Evolutionary conservation across 305 asterid species (phyloP).

Genomic region (Salvia sclarea): DNA sequence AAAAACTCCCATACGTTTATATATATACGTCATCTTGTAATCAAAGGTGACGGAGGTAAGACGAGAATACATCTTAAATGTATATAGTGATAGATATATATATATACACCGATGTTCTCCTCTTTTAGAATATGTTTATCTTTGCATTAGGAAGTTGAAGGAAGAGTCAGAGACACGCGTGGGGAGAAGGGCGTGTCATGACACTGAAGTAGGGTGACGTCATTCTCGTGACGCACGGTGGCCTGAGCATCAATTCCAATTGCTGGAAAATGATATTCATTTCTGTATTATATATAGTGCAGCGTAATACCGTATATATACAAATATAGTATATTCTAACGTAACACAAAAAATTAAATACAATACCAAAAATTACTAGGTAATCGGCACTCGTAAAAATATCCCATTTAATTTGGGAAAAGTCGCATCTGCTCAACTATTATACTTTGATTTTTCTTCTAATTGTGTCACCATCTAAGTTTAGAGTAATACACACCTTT

Average conservation of each 20-base stretch:
- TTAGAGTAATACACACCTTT: no score
- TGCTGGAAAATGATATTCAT: background rate
- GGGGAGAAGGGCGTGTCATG: background rate
- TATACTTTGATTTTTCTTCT: background rate
- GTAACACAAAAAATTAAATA: no score
- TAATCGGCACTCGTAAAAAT: background rate
- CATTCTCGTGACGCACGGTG: background rate
- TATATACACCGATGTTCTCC: no score
- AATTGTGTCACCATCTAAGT: background rate
- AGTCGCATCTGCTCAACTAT: background rate
- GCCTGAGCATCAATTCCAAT: background rate
- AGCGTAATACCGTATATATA: background rate
- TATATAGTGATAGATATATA: no score
- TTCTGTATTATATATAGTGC: no score
- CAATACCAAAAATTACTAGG: background rate
- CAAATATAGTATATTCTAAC: no score
- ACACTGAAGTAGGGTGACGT: background rate
- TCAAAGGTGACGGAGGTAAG: no score
- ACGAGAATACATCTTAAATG: no score
- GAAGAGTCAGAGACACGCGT: background rate
- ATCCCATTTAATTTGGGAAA: background rate
- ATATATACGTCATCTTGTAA: no score
- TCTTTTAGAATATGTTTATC: no score
- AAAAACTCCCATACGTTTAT: no score
- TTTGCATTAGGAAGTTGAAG: background rate